These are phyloP conservation scores for Chaetomium olivaceum DNA, from an alignment of 2,329 filamentous ascomycete species.

Conservation along the genomic window DNA sequence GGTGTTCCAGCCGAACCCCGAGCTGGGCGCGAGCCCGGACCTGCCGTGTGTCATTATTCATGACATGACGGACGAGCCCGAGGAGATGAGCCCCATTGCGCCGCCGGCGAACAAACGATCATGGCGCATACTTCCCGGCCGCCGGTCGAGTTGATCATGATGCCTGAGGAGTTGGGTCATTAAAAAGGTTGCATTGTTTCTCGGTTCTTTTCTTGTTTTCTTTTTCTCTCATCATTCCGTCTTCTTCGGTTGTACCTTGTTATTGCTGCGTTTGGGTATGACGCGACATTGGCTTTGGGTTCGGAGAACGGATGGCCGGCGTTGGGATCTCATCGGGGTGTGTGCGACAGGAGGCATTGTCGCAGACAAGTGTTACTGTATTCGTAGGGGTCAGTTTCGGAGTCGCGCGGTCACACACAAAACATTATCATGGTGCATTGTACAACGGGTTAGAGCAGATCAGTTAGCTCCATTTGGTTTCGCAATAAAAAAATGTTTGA, in stretches of 20 bases:
- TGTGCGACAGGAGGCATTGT: constrained; percentile 1
- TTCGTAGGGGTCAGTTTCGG: constrained; percentile 9
- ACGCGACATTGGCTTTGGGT: background rate
- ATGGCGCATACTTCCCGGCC: constrained; percentile 62
- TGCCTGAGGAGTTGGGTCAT: constrained; percentile 30
- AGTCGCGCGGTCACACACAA: constrained; percentile 9
- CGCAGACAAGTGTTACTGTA: constrained; percentile 1
- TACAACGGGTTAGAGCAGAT: background rate
- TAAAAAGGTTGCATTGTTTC: background rate
- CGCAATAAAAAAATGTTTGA: background rate
- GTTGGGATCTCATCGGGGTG: constrained; percentile 14
- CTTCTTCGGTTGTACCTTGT: background rate
- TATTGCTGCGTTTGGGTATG: background rate
- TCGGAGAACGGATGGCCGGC: constrained; percentile 4
- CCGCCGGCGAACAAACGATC: constrained; percentile 45
- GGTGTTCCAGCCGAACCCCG: constrained; percentile 61
- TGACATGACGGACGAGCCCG: constrained; percentile 62
- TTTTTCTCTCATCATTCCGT: background rate
- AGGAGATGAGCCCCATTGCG: constrained; percentile 44
- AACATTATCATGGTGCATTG: constrained; percentile 14
- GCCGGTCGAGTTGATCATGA: constrained; percentile 64
- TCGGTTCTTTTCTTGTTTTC: background rate
- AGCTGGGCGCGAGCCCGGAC: constrained; percentile 52
- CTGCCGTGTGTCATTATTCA: constrained; percentile 67
- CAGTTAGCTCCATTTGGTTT: background rate